Evolutionary conservation across 2,329 filamentous ascomycete genomes (phyloP), one percentile per base, ranked within the genome.

Genomic region (Talaromyces sp.): DNA sequence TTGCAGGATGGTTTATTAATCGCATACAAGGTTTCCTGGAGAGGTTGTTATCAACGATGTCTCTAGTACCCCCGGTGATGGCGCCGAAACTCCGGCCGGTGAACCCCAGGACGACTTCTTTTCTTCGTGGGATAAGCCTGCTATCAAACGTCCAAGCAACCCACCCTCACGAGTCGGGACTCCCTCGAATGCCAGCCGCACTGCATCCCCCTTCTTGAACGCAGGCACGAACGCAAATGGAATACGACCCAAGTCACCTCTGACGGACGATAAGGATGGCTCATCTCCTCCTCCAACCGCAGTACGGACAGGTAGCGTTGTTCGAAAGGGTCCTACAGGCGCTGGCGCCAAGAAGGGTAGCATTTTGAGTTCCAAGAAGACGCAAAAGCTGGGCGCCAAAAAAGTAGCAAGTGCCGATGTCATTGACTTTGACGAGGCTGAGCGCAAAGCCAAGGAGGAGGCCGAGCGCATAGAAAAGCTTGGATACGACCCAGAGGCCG

Each of bases 121-220:
- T 79, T 96, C 94, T 9, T 97, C 92, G 0, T 99, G 94, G 95
- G 95, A 98, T 73, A 97, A 98, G 81, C 95, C 95, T 27, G 86
- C 92, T 4, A 96, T 99, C 79, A 99, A 98, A 83, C 88, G 92
- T 69, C 94, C 94, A 40, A 97, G 92, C 66, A 96, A 96, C 67
- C 94, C 95, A 16, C 85, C 95, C 51, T 97, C 94, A 42, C 89
- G 95, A 72, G 95, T 91, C 51, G 88, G 87, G 57, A 98, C 95
- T 2, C 94, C 94, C 14, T 89, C 91, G 3, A 86, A 90, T 10
- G 84, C 91, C 68, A 89, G 89, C 70, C 89, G 93, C 68, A 93
- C 90, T 10, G 85, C 87, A 4, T 97, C 94, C n/a, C 94, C 95
- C 1, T 96, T 97, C 83, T 83, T 97, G 64, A 93, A 87, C 73